Percentiles rank a stretch among this genome's conserved stretches.
Conservation (phyloP, 345 rosid species). For the Salix brachista region DNA sequence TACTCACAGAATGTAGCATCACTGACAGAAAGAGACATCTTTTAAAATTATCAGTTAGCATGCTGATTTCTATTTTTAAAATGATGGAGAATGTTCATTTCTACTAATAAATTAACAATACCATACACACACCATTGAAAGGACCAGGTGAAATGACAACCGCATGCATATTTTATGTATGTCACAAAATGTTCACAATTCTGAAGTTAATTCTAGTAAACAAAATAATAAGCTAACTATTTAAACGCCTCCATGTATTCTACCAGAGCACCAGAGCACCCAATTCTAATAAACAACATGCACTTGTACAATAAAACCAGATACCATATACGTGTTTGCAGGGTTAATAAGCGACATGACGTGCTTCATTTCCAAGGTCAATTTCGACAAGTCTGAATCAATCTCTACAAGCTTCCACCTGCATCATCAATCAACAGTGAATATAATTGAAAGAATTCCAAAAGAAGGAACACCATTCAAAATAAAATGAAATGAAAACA, state of each 20-base stretch:
- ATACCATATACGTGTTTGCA: slow-evolving; percentile 87
- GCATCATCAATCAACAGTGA: slow-evolving; percentile 22
- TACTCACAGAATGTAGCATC: neutral
- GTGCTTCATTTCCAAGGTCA: slow-evolving; percentile 61
- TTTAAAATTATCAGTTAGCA: neutral
- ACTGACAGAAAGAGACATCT: neutral
- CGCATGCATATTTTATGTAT: neutral
- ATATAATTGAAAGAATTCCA: neutral
- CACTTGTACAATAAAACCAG: neutral
- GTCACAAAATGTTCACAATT: neutral
- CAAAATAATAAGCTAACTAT: slow-evolving; percentile 1
- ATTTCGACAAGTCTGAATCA: slow-evolving; percentile 71
- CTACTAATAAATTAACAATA: neutral
- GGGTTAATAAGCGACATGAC: slow-evolving; percentile 84
- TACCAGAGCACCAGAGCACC: slow-evolving; percentile 6
- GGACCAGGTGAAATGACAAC: neutral
- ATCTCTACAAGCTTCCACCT: slow-evolving; percentile 95
- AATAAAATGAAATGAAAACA: slow-evolving; percentile 4
- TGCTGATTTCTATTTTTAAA: slow-evolving; percentile 4
- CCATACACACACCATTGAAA: neutral
- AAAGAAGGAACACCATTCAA: slow-evolving; percentile 3
- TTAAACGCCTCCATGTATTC: slow-evolving; percentile 9
- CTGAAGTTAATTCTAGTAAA: slow-evolving; percentile 1
- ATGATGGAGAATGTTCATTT: neutral
- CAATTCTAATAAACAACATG: neutral